Base-by-base conservation (phyloP, 2,329 filamentous ascomycete genomes). In the Daldinia sp. region DNA sequence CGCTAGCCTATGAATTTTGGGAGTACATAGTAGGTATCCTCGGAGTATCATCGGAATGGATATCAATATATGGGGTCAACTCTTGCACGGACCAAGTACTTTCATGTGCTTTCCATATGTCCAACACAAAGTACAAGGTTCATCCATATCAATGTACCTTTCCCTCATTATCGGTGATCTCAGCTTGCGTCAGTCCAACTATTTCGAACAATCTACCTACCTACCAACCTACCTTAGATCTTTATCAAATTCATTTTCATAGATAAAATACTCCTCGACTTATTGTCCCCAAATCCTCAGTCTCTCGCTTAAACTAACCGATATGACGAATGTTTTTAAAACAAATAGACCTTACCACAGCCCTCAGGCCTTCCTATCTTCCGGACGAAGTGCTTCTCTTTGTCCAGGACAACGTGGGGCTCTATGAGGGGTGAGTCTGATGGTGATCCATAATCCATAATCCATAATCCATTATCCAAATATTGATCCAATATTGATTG, bases 371-470 rank as follows among this genome's bases (percentile, higher is more conserved):
- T 76, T 92, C 91, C 69, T 92, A 98, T 79, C 88, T 97, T 73
- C 92, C 93, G 77, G 96, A 98, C 85, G 96, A 99, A 87, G 92
- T 93, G 74, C 86, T 98, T 61, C 87, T 99, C 67, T 98, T 97
- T 82, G 95, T 99, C 65, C 95, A 98, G 84, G 94, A 98, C 86
- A 94, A 93, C 80, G 94, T 99, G 76, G 96, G 96, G 74, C 86
- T 99, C 69, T 99, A 99, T 83, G 93, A 98, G 86, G 96, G 96
- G 94, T 97, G 86, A 82, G 90, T 83, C 57, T 53, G 20, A 30
- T n/a, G 26, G 26, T 26, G 20, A 65, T 56, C 28, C 41, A 35
- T 54, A 20, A 42, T 42, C 41, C 18, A 42, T 42, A 18, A 7
- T 42, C 41, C 18, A 42, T 42, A 1, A 18, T 42, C 39, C 39